Base-by-base conservation (phyloP, 2,329 filamentous ascomycete genomes). In the Pseudogymnoascus sp. region DNA sequence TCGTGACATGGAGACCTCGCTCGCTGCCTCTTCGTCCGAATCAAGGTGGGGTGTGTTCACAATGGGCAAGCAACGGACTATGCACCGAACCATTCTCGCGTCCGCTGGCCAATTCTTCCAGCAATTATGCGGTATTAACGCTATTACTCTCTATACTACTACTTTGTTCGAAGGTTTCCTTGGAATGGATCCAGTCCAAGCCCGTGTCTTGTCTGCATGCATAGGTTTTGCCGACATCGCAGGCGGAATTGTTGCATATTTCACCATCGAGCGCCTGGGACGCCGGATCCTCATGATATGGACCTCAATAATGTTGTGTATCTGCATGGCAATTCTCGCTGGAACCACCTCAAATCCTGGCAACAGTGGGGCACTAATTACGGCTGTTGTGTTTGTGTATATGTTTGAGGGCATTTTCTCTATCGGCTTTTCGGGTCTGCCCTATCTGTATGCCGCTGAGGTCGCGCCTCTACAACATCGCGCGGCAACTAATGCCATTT, bases 291-390 rank as follows among this genome's bases (percentile, higher is more conserved):
- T 52, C n/a, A 52, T 52, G 45, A 52, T 52, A 31, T 52, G 45
- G 45, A 52, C 45, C 11, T 52, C 45, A 4, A 14, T 23, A 31
- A 16, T 31, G 26, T 31, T 85, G 77, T 83, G 83, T 29, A 69
- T 78, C 3, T 85, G 83, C 60, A 89, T 90, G 86, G 80, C 83
- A 1, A 78, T 89, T 33, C 76, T 84, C 14, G 78, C 79, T 0
- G 82, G 81, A 23, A 76, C 78, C 6, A 82, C 78, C 2, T 81
- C 76, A 21, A 69, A 75, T 69, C 29, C 72, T 72, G 23, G 76
- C 74, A 59, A 65, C 73, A 43, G 75, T 74, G 7, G 67, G 71
- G n/a, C 70, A 71, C 11, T 65, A 72, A 2, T 72, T 74, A 1
- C 78, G 76, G 38, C 73, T 78, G 26, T 77, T 73, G 73, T 77